Base-by-base conservation (phyloP, 2,329 filamentous ascomycete species). In the Daldinia sp. region DNA sequence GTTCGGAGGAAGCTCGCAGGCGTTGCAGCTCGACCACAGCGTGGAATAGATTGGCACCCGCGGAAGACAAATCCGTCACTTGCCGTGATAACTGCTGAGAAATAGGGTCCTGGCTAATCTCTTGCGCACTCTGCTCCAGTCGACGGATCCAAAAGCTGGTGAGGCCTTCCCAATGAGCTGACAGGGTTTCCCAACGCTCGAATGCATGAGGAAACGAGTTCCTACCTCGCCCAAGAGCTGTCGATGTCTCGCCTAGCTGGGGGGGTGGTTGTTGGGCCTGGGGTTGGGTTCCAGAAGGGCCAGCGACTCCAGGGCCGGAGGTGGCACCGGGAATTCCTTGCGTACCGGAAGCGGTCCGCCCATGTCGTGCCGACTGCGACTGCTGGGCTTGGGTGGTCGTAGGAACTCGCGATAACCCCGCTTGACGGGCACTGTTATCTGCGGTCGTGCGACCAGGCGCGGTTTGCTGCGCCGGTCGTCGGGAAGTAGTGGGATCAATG, bases 131-230 rank as follows among this genome's bases (percentile, higher is more conserved):
- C 75, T 95, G 89, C 77, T 99, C 92, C 6, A 99, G 82, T 70
- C 93, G 89, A 47, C 93, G 90, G 68, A 99, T 95, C 94, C 95
- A 99, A 78, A 97, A 98, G 61, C 93, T 94, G 0, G 95, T 98
- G 61, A 99, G 83, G 3, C 95, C 95, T 76, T 99, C 95, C 95
- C 95, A 99, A 71, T 98, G 94, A 4, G 95, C 96, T 0, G 95
- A 99, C 2, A 99, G 80, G 0, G 92, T 94, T 76, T 99, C 95
- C 95, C 95, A 99, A 63, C 95, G 87, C 77, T 99, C 94, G 73
- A 99, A 99, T 0, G 95, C 95, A 77, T 98, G 95, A 0, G 95
- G 95, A 69, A 99, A 98, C 0, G 90, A 89, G 47, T 90, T 92
- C 59, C 88, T 82, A 53, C 84, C 69, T 61, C 72, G 69, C 54